Base-by-base conservation (phyloP, 1,284 basidiomycete genomes). In the Fomitopsis palustris region DNA sequence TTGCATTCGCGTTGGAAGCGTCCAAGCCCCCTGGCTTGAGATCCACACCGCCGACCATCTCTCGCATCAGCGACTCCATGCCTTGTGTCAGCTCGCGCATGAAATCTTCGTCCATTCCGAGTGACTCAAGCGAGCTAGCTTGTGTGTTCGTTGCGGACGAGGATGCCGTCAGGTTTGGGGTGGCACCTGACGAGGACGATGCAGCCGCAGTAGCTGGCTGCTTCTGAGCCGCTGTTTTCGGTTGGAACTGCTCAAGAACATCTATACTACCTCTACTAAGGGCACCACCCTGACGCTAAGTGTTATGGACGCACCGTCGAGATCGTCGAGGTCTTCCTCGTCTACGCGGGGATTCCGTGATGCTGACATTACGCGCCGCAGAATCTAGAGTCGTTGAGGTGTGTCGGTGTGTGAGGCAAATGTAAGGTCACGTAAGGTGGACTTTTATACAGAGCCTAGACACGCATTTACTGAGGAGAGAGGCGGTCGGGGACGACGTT, bases 21-120 rank as follows among this genome's bases (percentile, higher is more conserved):
- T 58, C 54, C 19, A 64, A 67, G 53, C 35, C 65, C 14, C 21
- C 33, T n/a, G 49, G n/a, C n/a, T 52, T 35, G 14, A 64, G 67
- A 29, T 66, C 69, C n/a, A 67, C 67, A 19, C 74, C 71, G 33
- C 74, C 75, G 5, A 72, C 74, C 12, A 96, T 78, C 67, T 87
- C 88, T 21, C 81, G 80, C 79, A 97, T 85, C 49, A 97, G 80
- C n/a, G 78, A 78, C 70, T 94, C 92, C 94, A 98, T 96, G 33
- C 86, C 90, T 68, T 83, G 80, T 6, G 88, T 85, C 47, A 97
- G 79, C 69, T 92, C 87, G 42, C 81, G 79, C 43, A 89, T 85
- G 68, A 95, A 93, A 55, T 87, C 70, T 57, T 79, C 64, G 64
- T 66, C 67, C 25, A 72, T 60, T 49, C 69, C 72, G 45, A 78